These are phyloP conservation scores for Hortaea sp. DNA, from an alignment of 2,329 filamentous ascomycete species.

Conservation along the genomic window DNA sequence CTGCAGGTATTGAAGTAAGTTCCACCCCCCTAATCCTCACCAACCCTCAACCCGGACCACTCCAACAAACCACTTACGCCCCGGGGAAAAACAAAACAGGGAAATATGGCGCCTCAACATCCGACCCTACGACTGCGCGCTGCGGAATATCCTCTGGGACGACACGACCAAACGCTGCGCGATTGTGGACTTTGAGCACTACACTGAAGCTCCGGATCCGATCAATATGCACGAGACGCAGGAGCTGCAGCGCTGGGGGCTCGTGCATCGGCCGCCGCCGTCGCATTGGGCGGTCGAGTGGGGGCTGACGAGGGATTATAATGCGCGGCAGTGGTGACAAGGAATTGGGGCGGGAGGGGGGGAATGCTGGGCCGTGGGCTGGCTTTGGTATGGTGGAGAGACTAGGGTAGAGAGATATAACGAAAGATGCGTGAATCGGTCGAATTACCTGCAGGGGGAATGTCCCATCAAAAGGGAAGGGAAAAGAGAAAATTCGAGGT, in stretches of 20 bases:
- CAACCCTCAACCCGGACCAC: no score
- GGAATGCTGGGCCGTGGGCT: no score
- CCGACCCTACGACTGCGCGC: slow-evolving; percentile 21
- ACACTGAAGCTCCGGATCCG: slow-evolving; percentile 13
- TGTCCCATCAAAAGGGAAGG: no score
- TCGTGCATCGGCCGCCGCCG: slow-evolving; percentile 16
- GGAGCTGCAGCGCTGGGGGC: slow-evolving; percentile 21
- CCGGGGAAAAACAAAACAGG: slow-evolving; percentile 2
- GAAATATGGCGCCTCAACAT: slow-evolving; percentile 17
- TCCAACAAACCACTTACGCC: no score
- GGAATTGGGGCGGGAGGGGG: no score
- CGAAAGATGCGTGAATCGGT: no score
- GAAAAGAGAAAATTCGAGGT: no score
- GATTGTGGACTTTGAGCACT: slow-evolving; percentile 25
- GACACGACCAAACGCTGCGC: slow-evolving; percentile 9
- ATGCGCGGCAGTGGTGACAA: background rate
- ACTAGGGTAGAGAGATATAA: no score
- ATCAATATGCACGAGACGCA: slow-evolving; percentile 16
- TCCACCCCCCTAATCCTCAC: background rate
- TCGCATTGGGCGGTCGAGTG: slow-evolving; percentile 14
- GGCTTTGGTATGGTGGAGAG: no score
- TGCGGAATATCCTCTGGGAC: slow-evolving; percentile 23
- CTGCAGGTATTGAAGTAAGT: slow-evolving; percentile 13
- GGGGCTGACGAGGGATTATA: slow-evolving; percentile 4
- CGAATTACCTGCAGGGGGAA: no score